Conservation (phyloP, 2,329 filamentous ascomycete genomes). For the Colletotrichum horii region DNA sequence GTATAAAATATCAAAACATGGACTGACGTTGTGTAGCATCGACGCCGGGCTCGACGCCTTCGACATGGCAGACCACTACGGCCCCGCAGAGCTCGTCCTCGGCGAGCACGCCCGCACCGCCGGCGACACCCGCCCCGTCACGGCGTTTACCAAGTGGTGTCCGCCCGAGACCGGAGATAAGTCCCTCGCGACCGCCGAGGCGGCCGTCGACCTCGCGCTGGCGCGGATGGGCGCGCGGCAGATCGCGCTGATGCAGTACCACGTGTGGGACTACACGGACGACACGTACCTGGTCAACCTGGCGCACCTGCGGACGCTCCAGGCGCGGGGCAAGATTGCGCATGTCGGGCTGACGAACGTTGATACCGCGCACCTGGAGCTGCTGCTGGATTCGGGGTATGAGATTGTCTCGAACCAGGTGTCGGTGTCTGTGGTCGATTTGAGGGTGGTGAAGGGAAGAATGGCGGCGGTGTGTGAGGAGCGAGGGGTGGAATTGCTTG, state of each 20-base stretch:
- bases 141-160: constrained; percentile 15
- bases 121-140: not conserved
- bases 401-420: constrained; percentile 10
- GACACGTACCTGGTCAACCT: constrained; percentile 8
- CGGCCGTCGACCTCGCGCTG: constrained; percentile 1
- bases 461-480: not conserved
- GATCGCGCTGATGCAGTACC: constrained; percentile 11
- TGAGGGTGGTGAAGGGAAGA: not conserved
- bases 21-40: not conserved
- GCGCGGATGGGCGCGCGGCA: not conserved
- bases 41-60: constrained; percentile 30
- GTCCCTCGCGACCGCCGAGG: not conserved
- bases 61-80: constrained; percentile 43
- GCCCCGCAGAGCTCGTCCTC: constrained; percentile 9
- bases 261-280: constrained; percentile 12
- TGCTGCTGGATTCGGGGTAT: not conserved
- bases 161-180: constrained; percentile 4
- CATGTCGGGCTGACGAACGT: constrained; percentile 6
- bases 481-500: not conserved
- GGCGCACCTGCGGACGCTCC: not conserved
- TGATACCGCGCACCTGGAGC: constrained; percentile 10
- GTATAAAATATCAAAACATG: not conserved
- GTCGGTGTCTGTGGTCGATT: constrained; percentile 5
- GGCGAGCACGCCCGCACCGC: not conserved
- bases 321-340: not conserved